phyloP scores from a whole-genome alignment of 2,329 filamentous ascomycete species.

The Seiridium unicorne region DNA sequence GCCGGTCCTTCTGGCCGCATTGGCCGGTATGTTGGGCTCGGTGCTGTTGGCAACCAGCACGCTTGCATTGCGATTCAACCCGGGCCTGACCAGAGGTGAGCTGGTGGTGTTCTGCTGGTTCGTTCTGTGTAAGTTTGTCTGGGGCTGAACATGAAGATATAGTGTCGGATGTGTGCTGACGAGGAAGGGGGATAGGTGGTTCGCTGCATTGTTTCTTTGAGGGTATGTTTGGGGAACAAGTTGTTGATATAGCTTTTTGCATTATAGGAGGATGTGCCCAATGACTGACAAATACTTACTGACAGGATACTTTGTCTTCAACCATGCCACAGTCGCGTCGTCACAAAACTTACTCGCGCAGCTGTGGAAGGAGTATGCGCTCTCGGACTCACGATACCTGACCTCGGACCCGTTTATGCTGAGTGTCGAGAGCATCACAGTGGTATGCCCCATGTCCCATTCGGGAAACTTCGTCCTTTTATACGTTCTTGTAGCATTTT shows the following conservation, averaged over 20 bases:
- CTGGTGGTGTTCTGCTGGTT: conserved; percentile 52
- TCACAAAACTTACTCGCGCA: conserved; percentile 76
- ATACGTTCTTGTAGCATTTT: neutral
- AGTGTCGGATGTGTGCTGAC: neutral
- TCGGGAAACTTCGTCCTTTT: neutral
- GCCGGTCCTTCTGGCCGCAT: conserved; percentile 32
- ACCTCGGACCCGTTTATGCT: conserved; percentile 80
- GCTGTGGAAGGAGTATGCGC: conserved; percentile 89
- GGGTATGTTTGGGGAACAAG: conserved; percentile 39
- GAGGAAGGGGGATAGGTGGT: conserved; percentile 43
- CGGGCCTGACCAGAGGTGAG: conserved; percentile 34
- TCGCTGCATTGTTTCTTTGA: conserved; percentile 81
- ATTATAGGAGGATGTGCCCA: neutral
- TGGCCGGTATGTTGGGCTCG: conserved; percentile 34
- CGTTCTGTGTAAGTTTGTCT: conserved; percentile 44
- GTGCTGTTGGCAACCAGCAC: conserved; percentile 31
- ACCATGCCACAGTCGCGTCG: conserved; percentile 64
- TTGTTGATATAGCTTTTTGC: neutral
- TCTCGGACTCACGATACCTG: conserved; percentile 85
- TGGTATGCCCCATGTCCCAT: conserved; percentile 45
- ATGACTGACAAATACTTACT: neutral
- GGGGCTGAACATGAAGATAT: neutral
- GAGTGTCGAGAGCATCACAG: conserved; percentile 83
- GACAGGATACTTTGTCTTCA: conserved; percentile 70
- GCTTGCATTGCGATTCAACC: conserved; percentile 28